A percentile compares a stretch with the other conserved stretches of the same genome.
These are phyloP conservation scores for Corynespora cassiicola DNA, from an alignment of 2,329 filamentous ascomycete genomes.

Conservation along the genomic window DNA sequence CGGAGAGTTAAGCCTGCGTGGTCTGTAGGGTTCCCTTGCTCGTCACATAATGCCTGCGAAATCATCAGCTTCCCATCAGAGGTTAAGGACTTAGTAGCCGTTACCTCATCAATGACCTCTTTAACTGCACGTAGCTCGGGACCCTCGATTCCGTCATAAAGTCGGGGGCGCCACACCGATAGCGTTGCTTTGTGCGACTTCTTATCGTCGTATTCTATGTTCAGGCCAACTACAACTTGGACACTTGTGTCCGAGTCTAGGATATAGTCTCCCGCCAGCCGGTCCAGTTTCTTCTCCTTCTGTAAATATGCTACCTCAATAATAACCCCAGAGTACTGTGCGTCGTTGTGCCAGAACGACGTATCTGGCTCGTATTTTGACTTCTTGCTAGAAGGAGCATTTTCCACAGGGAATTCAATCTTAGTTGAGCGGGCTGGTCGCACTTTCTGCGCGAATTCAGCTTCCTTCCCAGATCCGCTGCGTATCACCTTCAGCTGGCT, in stretches of 20 bases:
- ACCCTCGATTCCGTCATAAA: conserved; percentile 7
- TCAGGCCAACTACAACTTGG: conserved; percentile 9
- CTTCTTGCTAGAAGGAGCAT: conserved; percentile 3
- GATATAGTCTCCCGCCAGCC: conserved; percentile 14
- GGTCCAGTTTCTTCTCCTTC: conserved; percentile 11
- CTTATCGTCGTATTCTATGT: conserved; percentile 11
- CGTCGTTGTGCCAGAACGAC: conserved; percentile 13
- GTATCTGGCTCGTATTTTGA: conserved; percentile 14
- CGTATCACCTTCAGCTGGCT: conserved; percentile 13
- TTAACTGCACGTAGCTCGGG: conserved; percentile 13
- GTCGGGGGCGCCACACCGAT: conserved; percentile 8
- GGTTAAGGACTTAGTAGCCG: too few species aligned
- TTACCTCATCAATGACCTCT: conserved; percentile 11
- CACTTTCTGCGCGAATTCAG: conserved; percentile 14
- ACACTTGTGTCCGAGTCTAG: conserved; percentile 13
- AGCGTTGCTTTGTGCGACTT: conserved; percentile 9
- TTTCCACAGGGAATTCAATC: conserved; percentile 8
- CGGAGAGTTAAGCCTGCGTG: conserved; percentile 17
- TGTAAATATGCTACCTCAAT: conserved; percentile 16
- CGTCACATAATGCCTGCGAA: too few species aligned
- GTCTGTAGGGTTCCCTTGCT: conserved; percentile 18
- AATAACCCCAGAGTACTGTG: conserved; percentile 15
- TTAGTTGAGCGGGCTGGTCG: conserved; percentile 9
- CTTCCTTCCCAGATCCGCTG: conserved; percentile 4
- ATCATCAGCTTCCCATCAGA: too few species aligned